Percentiles rank a stretch among this genome's conserved stretches.
These are phyloP conservation scores for Nitzschia putrida DNA, from an alignment of 108 stramenopile genomes.

Conservation along the genomic window DNA sequence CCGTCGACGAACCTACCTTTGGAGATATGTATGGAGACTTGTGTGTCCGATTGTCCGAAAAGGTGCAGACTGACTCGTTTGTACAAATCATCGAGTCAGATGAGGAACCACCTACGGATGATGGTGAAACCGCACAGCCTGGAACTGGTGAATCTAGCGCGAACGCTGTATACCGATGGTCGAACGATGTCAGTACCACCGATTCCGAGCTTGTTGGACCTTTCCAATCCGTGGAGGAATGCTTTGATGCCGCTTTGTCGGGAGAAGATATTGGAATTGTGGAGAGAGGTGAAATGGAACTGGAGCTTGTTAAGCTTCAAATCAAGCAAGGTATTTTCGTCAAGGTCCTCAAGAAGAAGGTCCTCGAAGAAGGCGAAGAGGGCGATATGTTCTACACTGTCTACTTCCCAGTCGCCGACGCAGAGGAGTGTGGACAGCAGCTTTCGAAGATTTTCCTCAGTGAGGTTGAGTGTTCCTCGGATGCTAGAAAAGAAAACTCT, in stretches of 20 bases:
- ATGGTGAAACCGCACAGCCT: constrained; percentile 46
- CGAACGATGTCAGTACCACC: constrained; percentile 71
- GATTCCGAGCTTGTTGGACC: constrained; percentile 83
- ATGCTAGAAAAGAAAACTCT: constrained; percentile 77
- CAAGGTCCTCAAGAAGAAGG: constrained; percentile 71
- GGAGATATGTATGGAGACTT: constrained; percentile 92
- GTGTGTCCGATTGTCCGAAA: constrained; percentile 67
- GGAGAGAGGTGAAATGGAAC: constrained; percentile 73
- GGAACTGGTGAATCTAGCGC: constrained; percentile 33
- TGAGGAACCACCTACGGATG: constrained; percentile 75
- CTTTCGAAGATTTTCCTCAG: constrained; percentile 75
- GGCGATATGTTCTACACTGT: constrained; percentile 65
- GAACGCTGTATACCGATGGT: constrained; percentile 69
- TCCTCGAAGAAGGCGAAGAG: constrained; percentile 27
- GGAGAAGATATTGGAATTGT: constrained; percentile 41
- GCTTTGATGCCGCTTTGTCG: constrained; percentile 62
- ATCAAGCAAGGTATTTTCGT: constrained; percentile 75
- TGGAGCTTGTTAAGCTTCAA: constrained; percentile 68
- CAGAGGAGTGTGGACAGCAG: constrained; percentile 78
- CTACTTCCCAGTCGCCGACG: constrained; percentile 67
- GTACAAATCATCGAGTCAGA: constrained; percentile 82
- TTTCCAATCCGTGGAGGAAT: constrained; percentile 53
- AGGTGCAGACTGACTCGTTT: constrained; percentile 56
- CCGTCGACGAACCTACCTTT: constrained; percentile 86
- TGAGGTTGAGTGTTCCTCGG: constrained; percentile 63